Conservation (phyloP, 192 early-diverging fungal species). For the Phlyctochytrium arcticum region DNA sequence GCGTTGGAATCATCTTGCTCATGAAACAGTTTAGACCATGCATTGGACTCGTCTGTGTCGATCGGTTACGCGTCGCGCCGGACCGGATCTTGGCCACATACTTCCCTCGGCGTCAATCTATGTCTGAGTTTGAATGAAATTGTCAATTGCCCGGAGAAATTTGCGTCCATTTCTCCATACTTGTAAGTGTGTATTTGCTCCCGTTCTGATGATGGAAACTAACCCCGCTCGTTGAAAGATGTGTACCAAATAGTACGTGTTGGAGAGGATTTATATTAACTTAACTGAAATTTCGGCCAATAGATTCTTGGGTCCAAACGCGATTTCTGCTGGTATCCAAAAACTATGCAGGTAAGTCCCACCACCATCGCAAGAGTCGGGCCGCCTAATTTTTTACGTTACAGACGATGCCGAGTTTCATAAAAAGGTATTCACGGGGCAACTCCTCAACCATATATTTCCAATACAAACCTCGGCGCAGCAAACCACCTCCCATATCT, state of each 20-base stretch:
- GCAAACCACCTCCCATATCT: too few relatives aligned
- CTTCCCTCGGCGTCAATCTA: constrained; percentile 23
- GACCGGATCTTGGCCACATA: constrained; percentile 25
- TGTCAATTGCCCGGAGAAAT: constrained; percentile 35
- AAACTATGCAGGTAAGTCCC: background rate
- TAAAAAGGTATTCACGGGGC: too few relatives aligned
- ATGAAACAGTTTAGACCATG: constrained; percentile 31
- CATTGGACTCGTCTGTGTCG: constrained; percentile 11
- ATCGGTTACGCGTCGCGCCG: constrained; percentile 6
- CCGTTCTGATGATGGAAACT: background rate
- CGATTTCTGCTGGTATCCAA: constrained; percentile 9
- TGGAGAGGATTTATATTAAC: background rate
- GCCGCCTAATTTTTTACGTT: too few relatives aligned
- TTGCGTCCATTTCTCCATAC: constrained; percentile 35
- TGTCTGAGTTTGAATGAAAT: constrained; percentile 46
- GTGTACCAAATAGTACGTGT: background rate
- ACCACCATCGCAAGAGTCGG: too few relatives aligned
- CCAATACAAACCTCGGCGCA: too few relatives aligned
- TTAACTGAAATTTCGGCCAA: background rate
- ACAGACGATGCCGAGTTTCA: too few relatives aligned
- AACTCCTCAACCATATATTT: too few relatives aligned
- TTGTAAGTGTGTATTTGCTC: constrained; percentile 27
- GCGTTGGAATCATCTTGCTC: constrained; percentile 7
- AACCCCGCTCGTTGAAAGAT: background rate
- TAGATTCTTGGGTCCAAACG: constrained; percentile 28